These are phyloP conservation scores for Simmondsia chinensis DNA, from an alignment of 148 eudicot genomes.

Conservation along the genomic window DNA sequence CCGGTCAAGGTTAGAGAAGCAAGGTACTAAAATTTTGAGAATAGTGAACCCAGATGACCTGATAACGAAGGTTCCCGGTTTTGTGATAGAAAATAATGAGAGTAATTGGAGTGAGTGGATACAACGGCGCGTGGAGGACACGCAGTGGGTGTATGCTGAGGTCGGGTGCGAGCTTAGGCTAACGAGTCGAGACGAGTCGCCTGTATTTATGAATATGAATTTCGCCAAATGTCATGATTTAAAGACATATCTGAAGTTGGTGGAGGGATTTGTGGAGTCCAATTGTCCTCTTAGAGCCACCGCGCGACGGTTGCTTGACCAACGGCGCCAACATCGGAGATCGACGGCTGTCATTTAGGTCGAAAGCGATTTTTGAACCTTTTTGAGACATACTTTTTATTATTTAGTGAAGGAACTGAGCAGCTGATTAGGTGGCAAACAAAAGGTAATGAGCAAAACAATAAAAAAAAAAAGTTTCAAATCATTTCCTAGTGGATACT, in stretches of 20 bases:
- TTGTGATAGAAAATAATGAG: conserved; percentile 28
- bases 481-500: too few species aligned
- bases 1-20: conserved; percentile 36
- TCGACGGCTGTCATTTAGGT: too few species aligned
- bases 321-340: conserved; percentile 1
- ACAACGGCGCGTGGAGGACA: conserved; percentile 30
- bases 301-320: conserved; percentile 28
- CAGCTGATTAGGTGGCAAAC: too few species aligned
- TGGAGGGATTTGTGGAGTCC: conserved; percentile 34
- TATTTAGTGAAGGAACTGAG: too few species aligned
- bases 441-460: too few species aligned
- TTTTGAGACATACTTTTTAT: too few species aligned
- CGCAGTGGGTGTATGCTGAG: conserved; percentile 74
- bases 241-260: conserved; percentile 67
- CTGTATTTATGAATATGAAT: conserved; percentile 22
- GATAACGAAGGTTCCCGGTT: conserved; percentile 74
- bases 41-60: conserved; percentile 71
- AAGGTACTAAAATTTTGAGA: conserved; percentile 57
- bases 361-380: too few species aligned
- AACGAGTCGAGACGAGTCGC: conserved; percentile 20
- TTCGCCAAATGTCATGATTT: conserved; percentile 76
- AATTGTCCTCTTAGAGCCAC: conserved; percentile 46
- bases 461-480: too few species aligned
- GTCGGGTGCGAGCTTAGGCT: conserved; percentile 69
- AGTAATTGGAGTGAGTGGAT: conserved; percentile 33